Evolutionary conservation across 768 basidiomycete species (phyloP).

Genomic region (Hydnomerulius pinastri): DNA sequence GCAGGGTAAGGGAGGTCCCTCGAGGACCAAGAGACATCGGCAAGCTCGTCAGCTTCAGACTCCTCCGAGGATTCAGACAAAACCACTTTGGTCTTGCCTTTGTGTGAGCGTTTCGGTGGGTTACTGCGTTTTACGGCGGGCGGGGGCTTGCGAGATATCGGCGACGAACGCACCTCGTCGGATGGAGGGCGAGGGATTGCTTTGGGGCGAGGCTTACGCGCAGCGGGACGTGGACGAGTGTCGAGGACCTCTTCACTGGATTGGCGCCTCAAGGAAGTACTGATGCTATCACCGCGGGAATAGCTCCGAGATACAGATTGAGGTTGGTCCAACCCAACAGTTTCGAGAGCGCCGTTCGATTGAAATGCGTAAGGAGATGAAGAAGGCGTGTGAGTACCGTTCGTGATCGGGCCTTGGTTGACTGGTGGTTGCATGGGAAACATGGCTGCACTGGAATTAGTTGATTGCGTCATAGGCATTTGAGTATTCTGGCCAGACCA

Average conservation of each 20-base stretch:
- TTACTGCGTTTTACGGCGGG: slow-evolving; percentile 17
- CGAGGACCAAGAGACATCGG: slow-evolving; percentile 6
- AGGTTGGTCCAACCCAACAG: not conserved
- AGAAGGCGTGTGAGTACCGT: slow-evolving; percentile 1
- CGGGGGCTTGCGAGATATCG: slow-evolving; percentile 25
- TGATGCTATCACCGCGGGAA: not conserved
- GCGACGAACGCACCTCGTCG: slow-evolving; percentile 8
- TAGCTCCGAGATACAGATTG: slow-evolving; percentile 5
- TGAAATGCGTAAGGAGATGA: slow-evolving; percentile 1
- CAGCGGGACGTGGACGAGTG: slow-evolving; percentile 2
- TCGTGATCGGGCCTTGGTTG: not conserved
- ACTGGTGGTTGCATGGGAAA: slow-evolving; percentile 7
- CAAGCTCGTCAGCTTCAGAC: slow-evolving; percentile 16
- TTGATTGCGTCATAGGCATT: slow-evolving; percentile 16
- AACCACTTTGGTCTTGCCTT: slow-evolving; percentile 30
- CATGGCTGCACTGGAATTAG: slow-evolving; percentile 1
- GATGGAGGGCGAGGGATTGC: not conserved
- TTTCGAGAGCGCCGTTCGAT: not conserved
- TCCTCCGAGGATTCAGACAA: slow-evolving; percentile 19
- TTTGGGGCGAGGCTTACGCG: slow-evolving; percentile 8
- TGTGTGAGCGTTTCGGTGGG: slow-evolving; percentile 23
- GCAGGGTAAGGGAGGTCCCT: slow-evolving; percentile 11
- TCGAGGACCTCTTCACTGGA: slow-evolving; percentile 9
- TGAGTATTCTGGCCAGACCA: slow-evolving; percentile 19
- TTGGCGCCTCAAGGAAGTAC: slow-evolving; percentile 6